These are phyloP conservation scores for Fusarium bactridioides DNA, from an alignment of 2,329 filamentous ascomycete genomes.

Conservation along the genomic window DNA sequence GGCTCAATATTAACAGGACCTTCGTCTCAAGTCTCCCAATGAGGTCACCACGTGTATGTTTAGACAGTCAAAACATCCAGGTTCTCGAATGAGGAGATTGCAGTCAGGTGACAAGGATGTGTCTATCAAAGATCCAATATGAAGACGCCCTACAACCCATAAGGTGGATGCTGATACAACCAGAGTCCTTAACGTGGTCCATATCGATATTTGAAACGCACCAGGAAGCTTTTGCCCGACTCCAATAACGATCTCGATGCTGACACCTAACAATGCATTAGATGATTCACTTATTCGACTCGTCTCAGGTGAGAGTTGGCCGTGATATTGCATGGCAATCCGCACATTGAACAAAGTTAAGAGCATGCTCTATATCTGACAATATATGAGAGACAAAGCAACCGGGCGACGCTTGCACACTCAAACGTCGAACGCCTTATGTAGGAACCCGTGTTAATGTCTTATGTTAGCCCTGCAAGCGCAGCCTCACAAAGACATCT, in stretches of 20 bases:
- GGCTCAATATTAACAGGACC: not conserved
- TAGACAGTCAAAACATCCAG: too few species aligned
- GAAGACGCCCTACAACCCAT: not conserved
- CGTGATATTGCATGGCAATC: not conserved
- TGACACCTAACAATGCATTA: not conserved
- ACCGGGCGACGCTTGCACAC: not conserved
- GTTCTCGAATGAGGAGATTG: not conserved
- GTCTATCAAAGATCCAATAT: not conserved
- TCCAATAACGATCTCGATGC: not conserved
- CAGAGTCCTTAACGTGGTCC: not conserved
- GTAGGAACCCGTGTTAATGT: conserved; percentile 11
- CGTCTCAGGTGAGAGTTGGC: not conserved
- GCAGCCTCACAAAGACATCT: not conserved
- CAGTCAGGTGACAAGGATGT: not conserved
- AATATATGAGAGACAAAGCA: not conserved
- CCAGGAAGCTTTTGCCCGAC: not conserved
- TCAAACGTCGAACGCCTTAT: not conserved
- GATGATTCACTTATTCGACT: not conserved
- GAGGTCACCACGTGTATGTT: not conserved
- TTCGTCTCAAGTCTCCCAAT: not conserved
- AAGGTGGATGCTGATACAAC: not conserved
- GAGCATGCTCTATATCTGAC: not conserved
- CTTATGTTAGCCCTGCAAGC: not conserved
- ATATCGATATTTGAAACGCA: not conserved
- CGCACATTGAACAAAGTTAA: not conserved